Evolutionary conservation across 2,329 filamentous ascomycete species (phyloP), one percentile per base, ranked within the genome.

Genomic region (Blastomyces emzantsi): DNA sequence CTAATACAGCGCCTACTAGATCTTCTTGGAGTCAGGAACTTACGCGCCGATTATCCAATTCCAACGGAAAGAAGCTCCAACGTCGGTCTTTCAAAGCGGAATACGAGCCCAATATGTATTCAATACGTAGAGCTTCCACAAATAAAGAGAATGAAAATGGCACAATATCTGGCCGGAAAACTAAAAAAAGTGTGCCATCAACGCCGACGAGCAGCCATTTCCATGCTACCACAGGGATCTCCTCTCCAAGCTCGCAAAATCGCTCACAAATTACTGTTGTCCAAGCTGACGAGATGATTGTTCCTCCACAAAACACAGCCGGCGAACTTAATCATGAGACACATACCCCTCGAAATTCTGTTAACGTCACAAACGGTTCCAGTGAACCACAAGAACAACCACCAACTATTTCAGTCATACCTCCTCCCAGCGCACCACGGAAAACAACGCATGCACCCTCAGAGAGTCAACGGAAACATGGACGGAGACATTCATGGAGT

Each of bases 401-500:
- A 30, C 11, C 56, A 59, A 28, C 39, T 47, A 15, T 45, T 28
- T 25, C 15, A 8, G 22, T 25, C 6, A 28, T 33, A 47, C 6
- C 43, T 4, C 41, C 58, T 49, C 15, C 43, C 22, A 60, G 7
- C 7, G 4, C 28, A 36, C 22, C 55, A 39, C 17, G 33, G 39
- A 30, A 33, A 13, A 36, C 9, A 9, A 60, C 25, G 0, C 9
- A 28, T 6, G 19, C 22, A 17, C 41, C 41, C n/a, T 3, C 41
- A n/a, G 57, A 36, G 25, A 60, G n/a, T 17, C 41, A 51, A 1
- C 25, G 43, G 19, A 36, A 36, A 15, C 28, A 49, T 28, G 43
- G 43, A 5, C 58, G 58, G 9, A 60, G 22, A n/a, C 22, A 28
- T 17, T 60, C 58, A 22, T 60, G 58, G 58, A 49, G 58, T 60